Conservation (phyloP, 352 stramenopile genomes). For the Globisporangium echinulatum region DNA sequence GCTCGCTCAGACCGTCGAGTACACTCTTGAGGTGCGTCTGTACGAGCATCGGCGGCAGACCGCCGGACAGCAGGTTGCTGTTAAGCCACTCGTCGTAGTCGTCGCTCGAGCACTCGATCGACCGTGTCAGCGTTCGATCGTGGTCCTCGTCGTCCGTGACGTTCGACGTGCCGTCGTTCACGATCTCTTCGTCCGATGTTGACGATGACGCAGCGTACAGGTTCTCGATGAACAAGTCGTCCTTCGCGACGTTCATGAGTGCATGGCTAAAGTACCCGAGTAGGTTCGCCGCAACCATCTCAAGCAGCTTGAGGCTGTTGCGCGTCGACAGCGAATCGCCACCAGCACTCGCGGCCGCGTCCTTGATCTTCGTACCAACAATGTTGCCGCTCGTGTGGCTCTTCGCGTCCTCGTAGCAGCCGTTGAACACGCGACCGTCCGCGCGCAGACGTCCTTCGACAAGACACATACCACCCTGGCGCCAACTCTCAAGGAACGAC, state of each 20-base stretch:
- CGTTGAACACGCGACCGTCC: constrained; percentile 65
- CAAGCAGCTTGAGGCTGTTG: constrained; percentile 62
- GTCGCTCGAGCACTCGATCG: constrained; percentile 54
- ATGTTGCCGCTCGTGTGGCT: constrained; percentile 83
- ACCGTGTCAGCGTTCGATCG: constrained; percentile 32
- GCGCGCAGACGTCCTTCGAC: constrained; percentile 71
- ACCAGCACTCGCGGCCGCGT: constrained; percentile 14
- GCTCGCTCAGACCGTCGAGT: constrained; percentile 31
- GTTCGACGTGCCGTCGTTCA: constrained; percentile 19
- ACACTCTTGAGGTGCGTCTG: constrained; percentile 63
- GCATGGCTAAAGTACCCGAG: constrained; percentile 63
- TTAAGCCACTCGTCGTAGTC: constrained; percentile 82
- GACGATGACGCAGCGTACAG: constrained; percentile 4
- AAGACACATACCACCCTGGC: constrained; percentile 81
- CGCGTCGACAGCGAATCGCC: constrained; percentile 14
- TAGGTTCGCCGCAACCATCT: constrained; percentile 74
- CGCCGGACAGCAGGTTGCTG: constrained; percentile 67
- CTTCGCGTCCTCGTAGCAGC: constrained; percentile 84
- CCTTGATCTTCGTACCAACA: constrained; percentile 58
- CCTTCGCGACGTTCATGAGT: constrained; percentile 49
- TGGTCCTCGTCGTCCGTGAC: constrained; percentile 21
- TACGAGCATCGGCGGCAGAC: constrained; percentile 47
- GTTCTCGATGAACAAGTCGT: constrained; percentile 59
- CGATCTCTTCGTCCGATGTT: constrained; percentile 24
- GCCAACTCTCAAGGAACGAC: constrained; percentile 83